These are phyloP conservation scores for Apostasia shenzhenica DNA, from an alignment of 106 monocot genomes.

Conservation along the genomic window DNA sequence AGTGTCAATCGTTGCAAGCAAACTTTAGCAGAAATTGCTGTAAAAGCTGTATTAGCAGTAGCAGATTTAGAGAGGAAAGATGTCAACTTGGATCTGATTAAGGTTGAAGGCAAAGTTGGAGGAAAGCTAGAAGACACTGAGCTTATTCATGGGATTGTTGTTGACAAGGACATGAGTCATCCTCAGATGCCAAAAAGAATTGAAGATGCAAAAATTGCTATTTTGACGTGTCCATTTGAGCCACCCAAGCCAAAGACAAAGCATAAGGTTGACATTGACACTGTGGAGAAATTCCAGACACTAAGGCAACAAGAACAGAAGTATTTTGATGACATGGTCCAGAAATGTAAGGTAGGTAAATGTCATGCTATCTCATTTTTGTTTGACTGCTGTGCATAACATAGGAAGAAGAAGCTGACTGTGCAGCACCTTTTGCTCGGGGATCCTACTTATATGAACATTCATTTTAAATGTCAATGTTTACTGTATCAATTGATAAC, in stretches of 20 bases:
- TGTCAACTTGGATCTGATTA: slow-evolving; percentile 90
- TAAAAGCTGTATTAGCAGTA: slow-evolving; percentile 90
- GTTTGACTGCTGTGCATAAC: no score
- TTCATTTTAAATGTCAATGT: no score
- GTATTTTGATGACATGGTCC: slow-evolving; percentile 98
- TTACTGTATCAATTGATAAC: no score
- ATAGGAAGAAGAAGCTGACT: no score
- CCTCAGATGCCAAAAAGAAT: slow-evolving; percentile 96
- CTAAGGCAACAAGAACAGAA: slow-evolving; percentile 79
- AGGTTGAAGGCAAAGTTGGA: slow-evolving; percentile 96
- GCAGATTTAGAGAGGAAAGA: slow-evolving; percentile 97
- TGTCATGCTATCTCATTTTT: neutral
- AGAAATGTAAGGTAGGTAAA: slow-evolving; percentile 76
- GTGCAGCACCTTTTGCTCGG: no score
- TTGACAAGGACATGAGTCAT: slow-evolving; percentile 99
- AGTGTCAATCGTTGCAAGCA: slow-evolving; percentile 88
- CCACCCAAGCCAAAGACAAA: slow-evolving; percentile 99
- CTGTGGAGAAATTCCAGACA: slow-evolving; percentile 93
- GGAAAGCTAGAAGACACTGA: slow-evolving; percentile 95
- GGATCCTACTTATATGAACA: no score
- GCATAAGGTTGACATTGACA: slow-evolving; percentile 99
- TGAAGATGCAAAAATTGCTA: slow-evolving; percentile 95
- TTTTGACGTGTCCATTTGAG: slow-evolving; percentile 96
- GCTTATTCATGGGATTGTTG: slow-evolving; percentile 75
- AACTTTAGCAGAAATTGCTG: slow-evolving; percentile 79